Evolutionary conservation across 2,329 filamentous ascomycete genomes (phyloP), one percentile per base, ranked within the genome.

Genomic region (Ophiostoma angusticollis): DNA sequence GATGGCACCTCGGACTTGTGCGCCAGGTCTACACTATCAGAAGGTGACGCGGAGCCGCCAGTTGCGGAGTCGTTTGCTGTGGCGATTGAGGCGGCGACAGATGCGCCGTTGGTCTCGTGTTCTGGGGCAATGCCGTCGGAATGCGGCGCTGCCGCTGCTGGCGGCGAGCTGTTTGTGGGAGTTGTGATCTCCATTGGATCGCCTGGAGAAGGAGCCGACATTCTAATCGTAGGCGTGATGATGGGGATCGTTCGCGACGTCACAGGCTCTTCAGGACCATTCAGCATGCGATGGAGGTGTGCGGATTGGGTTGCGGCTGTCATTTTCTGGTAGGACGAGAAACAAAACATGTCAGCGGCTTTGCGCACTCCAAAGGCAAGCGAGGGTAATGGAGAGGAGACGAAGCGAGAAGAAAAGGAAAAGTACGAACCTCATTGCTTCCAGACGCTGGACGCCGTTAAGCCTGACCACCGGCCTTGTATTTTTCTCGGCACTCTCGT

Each of bases 141-240:
- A n/a, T 31, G 23, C 13, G 57, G 52, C 39, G 58, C 60, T 22
- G 61, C 57, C 34, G 62, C 57, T 27, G 61, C 58, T 39, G 64
- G 58, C 40, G 60, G 58, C 21, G 59, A 61, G 43, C 62, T 59
- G 54, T 62, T 63, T 45, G 64, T 62, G 37, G 70, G 68, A 27
- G 68, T 70, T 25, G 70, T 70, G 46, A 75, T 65, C 45, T 78
- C 73, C 72, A 78, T 78, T 43, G 71, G 70, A 41, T 74, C 70
- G 48, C 66, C 70, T 22, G 68, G 67, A 35, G 67, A 68, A 16
- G 72, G 68, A 39, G 70, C 65, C 47, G 74, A 74, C 60, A 70
- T 73, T 54, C 71, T 68, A 53, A 74, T 69, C 43, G 64, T 69
- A 27, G 72, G 67, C 41, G 65, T 65, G 44, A 69, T 61, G 47